phyloP scores from a whole-genome alignment of 345 rosid genomes.

The Corchorus olitorius region DNA sequence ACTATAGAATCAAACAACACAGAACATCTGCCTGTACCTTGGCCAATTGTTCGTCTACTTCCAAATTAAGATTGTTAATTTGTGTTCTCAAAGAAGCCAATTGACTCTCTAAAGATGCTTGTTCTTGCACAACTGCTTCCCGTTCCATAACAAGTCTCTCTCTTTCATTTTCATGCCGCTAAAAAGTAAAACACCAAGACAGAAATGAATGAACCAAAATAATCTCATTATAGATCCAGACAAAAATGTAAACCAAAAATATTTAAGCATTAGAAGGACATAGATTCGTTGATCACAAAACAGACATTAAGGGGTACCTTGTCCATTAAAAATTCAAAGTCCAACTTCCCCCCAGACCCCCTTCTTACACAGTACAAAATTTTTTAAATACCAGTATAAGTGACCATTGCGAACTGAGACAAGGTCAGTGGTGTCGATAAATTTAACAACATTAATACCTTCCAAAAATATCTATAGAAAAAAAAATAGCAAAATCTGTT shows the following conservation, averaged over 20 bases:
- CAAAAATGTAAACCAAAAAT: background rate
- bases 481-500: background rate
- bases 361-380: no score
- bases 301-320: background rate
- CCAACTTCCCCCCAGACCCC: no score
- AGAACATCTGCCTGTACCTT: slow-evolving; percentile 52
- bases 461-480: background rate
- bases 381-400: background rate
- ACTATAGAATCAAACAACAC: background rate
- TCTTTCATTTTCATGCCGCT: slow-evolving; percentile 78
- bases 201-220: slow-evolving; percentile 2
- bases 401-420: background rate
- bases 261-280: background rate
- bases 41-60: slow-evolving; percentile 65
- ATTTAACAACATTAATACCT: background rate
- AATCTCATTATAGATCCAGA: background rate
- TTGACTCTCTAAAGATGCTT: slow-evolving; percentile 74
- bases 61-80: slow-evolving; percentile 56
- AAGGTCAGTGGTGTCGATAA: background rate
- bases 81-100: slow-evolving; percentile 59
- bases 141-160: slow-evolving; percentile 84
- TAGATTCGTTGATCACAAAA: background rate
- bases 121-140: slow-evolving; percentile 73
- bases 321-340: background rate
- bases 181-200: slow-evolving; percentile 26